These are phyloP conservation scores for Epipyxis sp. DNA, from an alignment of 108 stramenopile genomes.

Conservation along the genomic window DNA sequence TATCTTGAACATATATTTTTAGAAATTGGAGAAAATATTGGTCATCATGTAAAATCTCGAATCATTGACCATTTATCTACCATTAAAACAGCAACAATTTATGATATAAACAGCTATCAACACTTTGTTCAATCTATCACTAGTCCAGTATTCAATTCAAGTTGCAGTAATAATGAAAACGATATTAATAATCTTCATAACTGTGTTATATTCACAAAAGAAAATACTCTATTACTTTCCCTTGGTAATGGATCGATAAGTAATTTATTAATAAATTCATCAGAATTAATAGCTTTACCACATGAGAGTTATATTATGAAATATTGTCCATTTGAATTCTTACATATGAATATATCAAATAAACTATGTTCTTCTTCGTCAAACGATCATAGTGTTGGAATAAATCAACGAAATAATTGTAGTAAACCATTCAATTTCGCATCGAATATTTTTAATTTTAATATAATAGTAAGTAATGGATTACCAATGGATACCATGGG, in stretches of 20 bases:
- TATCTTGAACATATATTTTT: not conserved
- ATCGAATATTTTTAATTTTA: not conserved
- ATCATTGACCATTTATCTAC: not conserved
- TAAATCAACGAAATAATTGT: no score
- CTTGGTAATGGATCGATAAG: not conserved
- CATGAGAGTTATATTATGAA: not conserved
- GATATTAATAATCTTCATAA: not conserved
- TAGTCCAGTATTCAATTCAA: not conserved
- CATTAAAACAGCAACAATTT: not conserved
- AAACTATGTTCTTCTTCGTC: no score
- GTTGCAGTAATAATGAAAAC: not conserved
- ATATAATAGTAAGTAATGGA: not conserved
- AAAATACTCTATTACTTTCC: not conserved
- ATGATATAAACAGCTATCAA: no score
- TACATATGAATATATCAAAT: no score
- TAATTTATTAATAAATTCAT: not conserved
- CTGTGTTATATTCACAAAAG: not conserved
- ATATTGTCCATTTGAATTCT: not conserved
- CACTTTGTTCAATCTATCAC: no score
- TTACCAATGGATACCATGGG: not conserved
- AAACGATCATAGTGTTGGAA: no score
- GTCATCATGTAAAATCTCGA: not conserved
- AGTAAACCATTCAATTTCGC: no score
- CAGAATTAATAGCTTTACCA: not conserved
- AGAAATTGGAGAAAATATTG: not conserved